Conservation (phyloP, 371 early-diverging fungal genomes). For the Capniomyces stellatus region DNA sequence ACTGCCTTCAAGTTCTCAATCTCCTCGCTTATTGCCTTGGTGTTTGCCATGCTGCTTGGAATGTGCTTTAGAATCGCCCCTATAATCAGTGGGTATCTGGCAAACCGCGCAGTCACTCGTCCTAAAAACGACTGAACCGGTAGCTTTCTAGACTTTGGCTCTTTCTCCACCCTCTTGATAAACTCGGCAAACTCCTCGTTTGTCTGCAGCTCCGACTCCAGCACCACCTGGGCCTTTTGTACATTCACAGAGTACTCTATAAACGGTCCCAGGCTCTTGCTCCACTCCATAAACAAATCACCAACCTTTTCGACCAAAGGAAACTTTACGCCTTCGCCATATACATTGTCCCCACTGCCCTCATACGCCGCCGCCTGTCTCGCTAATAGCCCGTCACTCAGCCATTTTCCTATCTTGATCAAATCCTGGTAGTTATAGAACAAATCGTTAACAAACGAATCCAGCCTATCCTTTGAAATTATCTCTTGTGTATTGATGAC, state of each 20-base stretch:
- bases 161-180: constrained; percentile 25
- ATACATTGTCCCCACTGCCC: neutral
- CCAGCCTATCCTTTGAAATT: constrained; percentile 3
- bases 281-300: constrained; percentile 32
- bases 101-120: constrained; percentile 39
- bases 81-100: constrained; percentile 38
- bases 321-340: neutral
- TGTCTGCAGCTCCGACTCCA: constrained; percentile 27
- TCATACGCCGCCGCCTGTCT: constrained; percentile 22
- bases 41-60: constrained; percentile 1
- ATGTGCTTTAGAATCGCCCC: constrained; percentile 27
- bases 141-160: constrained; percentile 28
- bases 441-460: constrained; percentile 24
- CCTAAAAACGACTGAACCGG: constrained; percentile 35
- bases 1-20: constrained; percentile 4
- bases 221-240: constrained; percentile 27
- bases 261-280: constrained; percentile 23
- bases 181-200: constrained; percentile 29
- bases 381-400: constrained; percentile 19
- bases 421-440: constrained; percentile 34
- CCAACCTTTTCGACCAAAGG: constrained; percentile 32
- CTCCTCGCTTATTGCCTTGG: neutral
- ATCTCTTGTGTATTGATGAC: constrained; percentile 1
- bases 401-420: constrained; percentile 23
- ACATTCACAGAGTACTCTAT: constrained; percentile 38